A percentile compares a stretch with the other conserved stretches of the same genome.
These are phyloP conservation scores for Chimonanthus salicifolius DNA, from an alignment of 164 flowering plant species.

Conservation along the genomic window DNA sequence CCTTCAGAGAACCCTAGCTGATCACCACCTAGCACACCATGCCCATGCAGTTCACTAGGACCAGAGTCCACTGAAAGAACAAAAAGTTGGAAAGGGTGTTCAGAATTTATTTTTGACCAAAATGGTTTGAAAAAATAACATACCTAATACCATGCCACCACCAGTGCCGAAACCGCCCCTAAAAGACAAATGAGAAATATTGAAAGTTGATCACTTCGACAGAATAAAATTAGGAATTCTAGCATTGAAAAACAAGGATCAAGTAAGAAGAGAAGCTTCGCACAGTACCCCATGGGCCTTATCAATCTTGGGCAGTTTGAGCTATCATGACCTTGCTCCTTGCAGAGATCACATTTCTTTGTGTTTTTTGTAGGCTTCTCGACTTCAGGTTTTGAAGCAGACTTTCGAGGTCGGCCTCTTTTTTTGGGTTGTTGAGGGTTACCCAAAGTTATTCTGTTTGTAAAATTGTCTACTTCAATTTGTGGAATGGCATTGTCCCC, in stretches of 20 bases:
- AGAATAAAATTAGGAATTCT: not conserved
- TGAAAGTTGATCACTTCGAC: not conserved
- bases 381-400: constrained; percentile 3
- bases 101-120: not conserved
- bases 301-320: constrained; percentile 5
- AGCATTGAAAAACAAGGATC: not conserved
- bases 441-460: not conserved
- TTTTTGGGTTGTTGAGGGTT: constrained; percentile 4
- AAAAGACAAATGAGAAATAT: not conserved
- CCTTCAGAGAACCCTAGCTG: constrained; percentile 5
- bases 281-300: constrained; percentile 2
- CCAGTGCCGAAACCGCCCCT: constrained; percentile 1
- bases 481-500: not conserved
- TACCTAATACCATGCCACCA: constrained; percentile 4
- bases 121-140: not conserved
- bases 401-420: constrained; percentile 6
- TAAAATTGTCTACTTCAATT: not conserved
- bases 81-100: not conserved
- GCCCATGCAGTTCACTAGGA: constrained; percentile 3
- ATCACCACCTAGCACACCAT: constrained; percentile 1
- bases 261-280: not conserved
- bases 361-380: not conserved
- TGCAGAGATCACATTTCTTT: constrained; percentile 3
- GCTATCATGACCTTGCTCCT: constrained; percentile 2
- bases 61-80: constrained; percentile 5